Percentiles rank a stretch among this genome's conserved stretches.
Evolutionary conservation across 108 stramenopile genomes (phyloP).

Genomic region (Nitzschia sp.): DNA sequence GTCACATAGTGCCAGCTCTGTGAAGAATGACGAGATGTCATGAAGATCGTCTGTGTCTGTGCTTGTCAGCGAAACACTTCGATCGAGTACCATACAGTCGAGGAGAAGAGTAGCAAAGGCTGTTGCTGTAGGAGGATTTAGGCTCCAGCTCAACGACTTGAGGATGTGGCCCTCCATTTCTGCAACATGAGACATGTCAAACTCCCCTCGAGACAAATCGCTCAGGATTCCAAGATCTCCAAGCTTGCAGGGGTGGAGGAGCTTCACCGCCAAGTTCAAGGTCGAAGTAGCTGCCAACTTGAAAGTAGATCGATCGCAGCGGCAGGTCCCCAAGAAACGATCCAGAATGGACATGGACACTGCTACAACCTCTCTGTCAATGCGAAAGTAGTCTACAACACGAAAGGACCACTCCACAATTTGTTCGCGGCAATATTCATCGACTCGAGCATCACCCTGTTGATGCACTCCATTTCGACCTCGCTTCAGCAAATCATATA

Average conservation of each 20-base stretch:
- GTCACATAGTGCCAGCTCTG: slow-evolving; percentile 63
- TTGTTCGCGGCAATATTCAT: slow-evolving; percentile 70
- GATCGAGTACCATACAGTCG: slow-evolving; percentile 39
- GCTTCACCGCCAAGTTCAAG: slow-evolving; percentile 58
- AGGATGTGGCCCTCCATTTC: slow-evolving; percentile 59
- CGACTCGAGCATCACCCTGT: slow-evolving; percentile 39
- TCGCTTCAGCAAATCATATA: slow-evolving; percentile 36
- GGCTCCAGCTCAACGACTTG: slow-evolving; percentile 39
- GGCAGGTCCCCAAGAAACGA: slow-evolving; percentile 55
- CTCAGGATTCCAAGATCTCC: slow-evolving; percentile 58
- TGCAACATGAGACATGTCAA: slow-evolving; percentile 57
- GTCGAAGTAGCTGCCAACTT: slow-evolving; percentile 65
- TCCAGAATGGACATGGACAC: slow-evolving; percentile 55
- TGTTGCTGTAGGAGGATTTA: slow-evolving; percentile 53
- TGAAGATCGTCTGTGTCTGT: slow-evolving; percentile 54
- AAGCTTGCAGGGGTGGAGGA: slow-evolving; percentile 61
- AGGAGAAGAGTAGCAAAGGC: slow-evolving; percentile 45
- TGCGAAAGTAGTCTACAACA: slow-evolving; percentile 71
- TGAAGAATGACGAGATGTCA: slow-evolving; percentile 61
- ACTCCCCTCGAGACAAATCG: slow-evolving; percentile 63
- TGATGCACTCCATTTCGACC: slow-evolving; percentile 12
- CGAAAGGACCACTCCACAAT: slow-evolving; percentile 74
- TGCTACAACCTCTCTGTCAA: slow-evolving; percentile 64
- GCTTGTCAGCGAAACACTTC: slow-evolving; percentile 20
- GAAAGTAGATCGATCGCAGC: slow-evolving; percentile 58